Conservation (phyloP, 805 yeast genomes). For the Sugiyamaella valdiviana region DNA sequence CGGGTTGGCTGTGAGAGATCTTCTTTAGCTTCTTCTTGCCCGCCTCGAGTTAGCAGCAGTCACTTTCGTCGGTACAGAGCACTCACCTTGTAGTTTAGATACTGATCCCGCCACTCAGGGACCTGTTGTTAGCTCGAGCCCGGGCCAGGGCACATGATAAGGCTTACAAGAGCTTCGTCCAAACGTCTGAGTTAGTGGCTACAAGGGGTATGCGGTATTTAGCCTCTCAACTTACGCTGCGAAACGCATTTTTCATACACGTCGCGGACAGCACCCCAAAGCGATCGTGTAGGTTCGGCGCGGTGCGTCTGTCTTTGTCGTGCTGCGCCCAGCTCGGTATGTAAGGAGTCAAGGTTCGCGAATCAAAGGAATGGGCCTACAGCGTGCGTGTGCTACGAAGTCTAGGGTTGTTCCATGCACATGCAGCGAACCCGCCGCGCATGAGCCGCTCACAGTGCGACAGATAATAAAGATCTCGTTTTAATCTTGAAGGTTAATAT, state of each 20-base stretch:
- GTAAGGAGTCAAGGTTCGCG: background rate
- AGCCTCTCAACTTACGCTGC: slow-evolving; percentile 3
- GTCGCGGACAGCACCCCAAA: no score
- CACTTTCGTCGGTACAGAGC: background rate
- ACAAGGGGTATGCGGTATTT: background rate
- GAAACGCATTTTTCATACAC: slow-evolving; percentile 1
- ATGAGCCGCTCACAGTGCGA: no score
- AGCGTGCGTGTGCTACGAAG: background rate
- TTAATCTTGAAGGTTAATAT: no score
- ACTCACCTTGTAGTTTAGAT: slow-evolving; percentile 35
- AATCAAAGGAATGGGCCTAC: background rate
- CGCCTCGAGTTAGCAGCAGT: slow-evolving; percentile 16
- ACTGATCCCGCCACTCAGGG: slow-evolving; percentile 42
- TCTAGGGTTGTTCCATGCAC: background rate
- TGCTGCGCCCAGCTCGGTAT: no score
- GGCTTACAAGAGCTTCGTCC: slow-evolving; percentile 26
- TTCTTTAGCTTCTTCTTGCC: slow-evolving; percentile 51
- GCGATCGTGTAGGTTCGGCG: no score
- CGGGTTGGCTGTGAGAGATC: slow-evolving; percentile 21
- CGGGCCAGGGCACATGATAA: background rate
- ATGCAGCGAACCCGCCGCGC: background rate
- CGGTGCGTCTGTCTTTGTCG: no score
- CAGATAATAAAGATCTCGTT: no score
- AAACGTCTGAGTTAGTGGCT: slow-evolving; percentile 20
- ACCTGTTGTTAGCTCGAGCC: slow-evolving; percentile 22